Evolutionary conservation across 306 rosid genomes (phyloP), one percentile per base, ranked within the genome.

Genomic region (Lotus japonicus): DNA sequence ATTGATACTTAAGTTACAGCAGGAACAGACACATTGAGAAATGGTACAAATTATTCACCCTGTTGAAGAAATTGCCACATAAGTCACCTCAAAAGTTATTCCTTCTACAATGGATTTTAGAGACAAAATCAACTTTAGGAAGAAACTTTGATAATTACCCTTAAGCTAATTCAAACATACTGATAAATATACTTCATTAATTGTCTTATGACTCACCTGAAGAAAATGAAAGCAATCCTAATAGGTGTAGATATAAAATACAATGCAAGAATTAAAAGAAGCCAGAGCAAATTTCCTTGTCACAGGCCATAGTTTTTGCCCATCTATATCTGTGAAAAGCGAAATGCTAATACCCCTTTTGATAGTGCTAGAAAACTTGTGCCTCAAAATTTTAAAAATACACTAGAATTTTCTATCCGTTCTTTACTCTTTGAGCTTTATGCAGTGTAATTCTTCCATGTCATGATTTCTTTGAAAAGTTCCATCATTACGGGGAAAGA

Each of bases 401-500:
- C 59, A 75, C 76, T 18, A 66, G 42, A 69, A 21, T 53, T 42
- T 42, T 57, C 55, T 41, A 49, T 70, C 74, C 56, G 49, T 64
- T 82, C 66, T 79, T 67, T 74, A 64, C 67, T 35, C 78, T 65
- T 69, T 31, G 58, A 73, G 77, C 74, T 77, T 59, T 74, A 58
- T 68, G 65, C n/a, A n/a, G n/a, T 59, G 61, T 52, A 33, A 68
- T 76, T 77, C 76, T 58, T 65, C 49, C 63, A 66, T 69, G 65
- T 55, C 74, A 70, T 83, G 62, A 77, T 77, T 75, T 60, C 76
- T 58, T 74, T 66, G 68, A 71, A 81, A 84, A 67, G 88, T 78
- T 82, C 21, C 68, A 78, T 75, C 81, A 81, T 68, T 67, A 72
- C 72, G 72, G 75, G 82, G 77, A 78, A 68, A 81, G 72, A 78